phyloP scores from a whole-genome alignment of 208 protist species.

The Leishmania turanica region DNA sequence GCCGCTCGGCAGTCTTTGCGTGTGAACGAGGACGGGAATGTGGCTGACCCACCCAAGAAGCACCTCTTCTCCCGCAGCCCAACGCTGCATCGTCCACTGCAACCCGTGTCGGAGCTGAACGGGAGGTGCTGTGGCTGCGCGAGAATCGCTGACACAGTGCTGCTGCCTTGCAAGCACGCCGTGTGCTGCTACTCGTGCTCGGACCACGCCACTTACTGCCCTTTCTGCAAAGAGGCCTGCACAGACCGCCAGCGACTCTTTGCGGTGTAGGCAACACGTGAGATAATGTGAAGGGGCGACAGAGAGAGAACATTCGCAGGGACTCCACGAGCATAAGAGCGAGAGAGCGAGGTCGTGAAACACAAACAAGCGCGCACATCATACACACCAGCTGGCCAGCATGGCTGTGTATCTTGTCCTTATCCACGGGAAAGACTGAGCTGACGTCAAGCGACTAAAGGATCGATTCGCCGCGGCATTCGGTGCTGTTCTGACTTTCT shows the following conservation, averaged over 20 bases:
- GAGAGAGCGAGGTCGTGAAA: background rate
- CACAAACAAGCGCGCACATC: background rate
- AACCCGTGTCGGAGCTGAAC: conserved; percentile 42
- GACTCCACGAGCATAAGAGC: background rate
- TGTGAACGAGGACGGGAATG: conserved; percentile 31
- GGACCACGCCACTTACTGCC: conserved; percentile 42
- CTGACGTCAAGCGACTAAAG: background rate
- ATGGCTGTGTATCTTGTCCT: background rate
- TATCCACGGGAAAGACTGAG: background rate
- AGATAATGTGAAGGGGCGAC: background rate
- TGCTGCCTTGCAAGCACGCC: conserved; percentile 56
- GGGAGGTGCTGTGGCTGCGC: conserved; percentile 57
- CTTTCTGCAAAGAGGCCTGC: conserved; percentile 45
- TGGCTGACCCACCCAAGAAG: conserved; percentile 7
- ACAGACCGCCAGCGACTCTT: conserved; percentile 40
- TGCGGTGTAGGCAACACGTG: conserved; percentile 18
- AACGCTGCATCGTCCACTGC: conserved; percentile 16
- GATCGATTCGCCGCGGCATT: background rate
- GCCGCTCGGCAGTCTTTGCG: conserved; percentile 18
- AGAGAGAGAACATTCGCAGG: background rate
- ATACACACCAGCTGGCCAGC: background rate
- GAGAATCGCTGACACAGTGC: conserved; percentile 40
- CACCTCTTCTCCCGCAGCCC: conserved; percentile 25
- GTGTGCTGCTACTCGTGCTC: conserved; percentile 53
- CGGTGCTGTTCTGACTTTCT: background rate